These are phyloP conservation scores for Psilocybe subaeruginosa DNA, from an alignment of 768 basidiomycete species.

Conservation along the genomic window DNA sequence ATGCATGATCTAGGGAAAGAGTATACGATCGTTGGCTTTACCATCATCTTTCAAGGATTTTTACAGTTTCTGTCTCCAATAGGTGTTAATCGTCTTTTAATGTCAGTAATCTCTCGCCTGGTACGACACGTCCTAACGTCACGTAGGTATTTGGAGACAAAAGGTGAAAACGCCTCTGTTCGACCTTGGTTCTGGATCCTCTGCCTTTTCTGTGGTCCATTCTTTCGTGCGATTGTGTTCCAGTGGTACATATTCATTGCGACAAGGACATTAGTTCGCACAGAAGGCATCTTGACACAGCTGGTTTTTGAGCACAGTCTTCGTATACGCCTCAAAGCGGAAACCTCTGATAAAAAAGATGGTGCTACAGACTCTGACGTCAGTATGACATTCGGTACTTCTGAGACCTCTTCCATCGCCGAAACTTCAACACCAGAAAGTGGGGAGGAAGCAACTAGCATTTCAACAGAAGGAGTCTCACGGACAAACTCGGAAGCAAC, in stretches of 20 bases:
- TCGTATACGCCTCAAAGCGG: conserved; percentile 64
- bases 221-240: conserved; percentile 49
- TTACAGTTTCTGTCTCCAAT: conserved; percentile 5
- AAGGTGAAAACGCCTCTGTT: conserved; percentile 47
- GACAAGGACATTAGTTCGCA: conserved; percentile 41
- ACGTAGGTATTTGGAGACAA: conserved; percentile 56
- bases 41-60: background rate
- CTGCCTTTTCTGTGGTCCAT: background rate
- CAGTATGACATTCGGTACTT: background rate
- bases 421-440: conserved; percentile 6
- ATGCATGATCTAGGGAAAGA: conserved; percentile 16
- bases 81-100: conserved; percentile 10
- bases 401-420: conserved; percentile 7
- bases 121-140: background rate
- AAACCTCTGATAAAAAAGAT: conserved; percentile 8
- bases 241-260: conserved; percentile 60
- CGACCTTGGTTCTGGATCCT: conserved; percentile 73
- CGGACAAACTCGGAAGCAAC: background rate
- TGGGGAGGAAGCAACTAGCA: background rate
- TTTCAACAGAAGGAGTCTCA: background rate
- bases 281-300: conserved; percentile 47
- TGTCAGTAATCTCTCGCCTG: background rate
- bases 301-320: conserved; percentile 52
- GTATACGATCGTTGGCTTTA: conserved; percentile 20
- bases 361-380: background rate